Evolutionary conservation across 352 stramenopile species (phyloP), one percentile per base, ranked within the genome.

Genomic region (Thalassiosira mediterranea): DNA sequence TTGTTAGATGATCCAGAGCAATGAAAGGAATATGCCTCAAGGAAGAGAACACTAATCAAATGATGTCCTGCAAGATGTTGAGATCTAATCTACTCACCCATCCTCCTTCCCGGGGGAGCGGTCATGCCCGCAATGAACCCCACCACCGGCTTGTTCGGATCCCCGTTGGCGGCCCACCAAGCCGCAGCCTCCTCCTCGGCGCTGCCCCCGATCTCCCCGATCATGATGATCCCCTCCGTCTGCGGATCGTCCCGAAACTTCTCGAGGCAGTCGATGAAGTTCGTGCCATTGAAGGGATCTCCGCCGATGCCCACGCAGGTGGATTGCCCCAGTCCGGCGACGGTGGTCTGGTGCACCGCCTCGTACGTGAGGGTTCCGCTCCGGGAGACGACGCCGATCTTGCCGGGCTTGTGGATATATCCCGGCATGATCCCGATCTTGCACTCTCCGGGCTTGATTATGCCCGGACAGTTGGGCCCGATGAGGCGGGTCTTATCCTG

Each of bases 381-480:
- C 63, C 97, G 93, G 26, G 94, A 98, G n/a, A 99, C 97, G 57
- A 99, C 97, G 74, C 97, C 97, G 79, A 99, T 98, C 87, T 98
- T 99, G 54, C 97, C 97, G 66, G 92, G 91, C 79, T 91, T 93
- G 88, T 99, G 97, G 89, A 99, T 99, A 92, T 99, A 98, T 56
- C 97, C 97, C 59, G 97, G 97, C 97, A 99, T 99, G 88, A 99
- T 99, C 62, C 97, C 97, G 90, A 99, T 98, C 88, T 99, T 99
- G 85, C 96, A 99, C 90, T 99, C 97, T 48, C 96, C 96, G 0
- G 97, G 96, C 90, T 99, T 99, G 92, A 99, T 99, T 79, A 99
- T 99, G 72, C 97, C 97, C 31, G 97, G 97, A 91, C 97, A 99
- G 92, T 99, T 99, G 46, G 97, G 97, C 34, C 97, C 97, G 76